Evolutionary conservation across 208 protist genomes (phyloP).

Genomic region (Angomonas desouzai): DNA sequence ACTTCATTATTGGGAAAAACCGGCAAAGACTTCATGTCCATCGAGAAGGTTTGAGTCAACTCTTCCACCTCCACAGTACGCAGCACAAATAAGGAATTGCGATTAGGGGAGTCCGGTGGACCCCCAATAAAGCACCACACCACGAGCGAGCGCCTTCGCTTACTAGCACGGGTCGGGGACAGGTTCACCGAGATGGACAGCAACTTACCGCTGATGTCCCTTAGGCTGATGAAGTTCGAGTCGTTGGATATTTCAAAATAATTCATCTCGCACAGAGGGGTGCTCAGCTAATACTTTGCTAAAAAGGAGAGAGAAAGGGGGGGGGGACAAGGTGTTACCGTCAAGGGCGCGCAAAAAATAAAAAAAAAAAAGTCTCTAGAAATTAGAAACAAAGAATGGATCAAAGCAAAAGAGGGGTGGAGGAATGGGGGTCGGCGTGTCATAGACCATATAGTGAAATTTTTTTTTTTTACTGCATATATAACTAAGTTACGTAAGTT

Average conservation of each 20-base stretch:
- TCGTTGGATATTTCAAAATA: too few relatives aligned
- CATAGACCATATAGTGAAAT: background rate
- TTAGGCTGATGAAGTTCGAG: background rate
- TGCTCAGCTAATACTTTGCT: too few relatives aligned
- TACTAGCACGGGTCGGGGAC: background rate
- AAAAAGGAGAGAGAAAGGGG: slow-evolving; percentile 10
- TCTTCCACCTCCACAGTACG: background rate
- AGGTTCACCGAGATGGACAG: background rate
- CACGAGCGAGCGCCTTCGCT: background rate
- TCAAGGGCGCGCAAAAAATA: background rate
- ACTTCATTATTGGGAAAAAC: background rate
- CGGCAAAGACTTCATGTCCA: background rate
- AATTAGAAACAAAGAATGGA: too few relatives aligned
- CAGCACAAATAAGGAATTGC: background rate
- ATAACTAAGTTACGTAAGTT: background rate
- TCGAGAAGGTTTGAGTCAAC: background rate
- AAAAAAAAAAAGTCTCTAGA: background rate
- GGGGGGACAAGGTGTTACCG: background rate
- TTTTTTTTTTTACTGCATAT: too few relatives aligned
- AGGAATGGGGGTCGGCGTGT: too few relatives aligned
- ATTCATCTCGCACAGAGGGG: too few relatives aligned
- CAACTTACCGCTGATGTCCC: background rate
- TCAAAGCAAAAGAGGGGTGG: too few relatives aligned
- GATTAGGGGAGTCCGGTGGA: background rate
- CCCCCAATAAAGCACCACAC: background rate